phyloP scores from a whole-genome alignment of 2,329 filamentous ascomycete species.

The Trichoderma sp. region DNA sequence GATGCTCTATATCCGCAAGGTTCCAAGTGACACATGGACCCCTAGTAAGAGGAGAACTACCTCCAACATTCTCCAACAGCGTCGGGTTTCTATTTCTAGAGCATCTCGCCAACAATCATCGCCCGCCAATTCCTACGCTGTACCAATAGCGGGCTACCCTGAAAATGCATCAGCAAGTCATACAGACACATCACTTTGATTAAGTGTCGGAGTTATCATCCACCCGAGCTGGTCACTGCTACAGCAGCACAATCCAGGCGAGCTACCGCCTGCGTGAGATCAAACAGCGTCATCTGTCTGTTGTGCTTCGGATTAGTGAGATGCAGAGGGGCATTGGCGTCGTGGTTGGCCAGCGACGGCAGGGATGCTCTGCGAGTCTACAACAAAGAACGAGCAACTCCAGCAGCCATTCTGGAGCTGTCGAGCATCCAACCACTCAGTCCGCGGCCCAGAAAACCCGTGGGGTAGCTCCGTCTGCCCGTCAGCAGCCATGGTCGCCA shows the following conservation, averaged over 20 bases:
- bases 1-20: neutral
- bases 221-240: neutral
- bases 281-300: neutral
- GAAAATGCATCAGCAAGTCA: neutral
- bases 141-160: neutral
- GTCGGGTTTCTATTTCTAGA: neutral
- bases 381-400: neutral
- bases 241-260: neutral
- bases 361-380: neutral
- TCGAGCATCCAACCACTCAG: neutral
- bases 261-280: neutral
- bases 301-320: neutral
- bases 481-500: neutral
- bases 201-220: neutral
- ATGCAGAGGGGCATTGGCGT: neutral
- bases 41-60: neutral
- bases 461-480: neutral
- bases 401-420: neutral
- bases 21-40: neutral
- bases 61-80: neutral
- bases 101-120: neutral
- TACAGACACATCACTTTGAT: neutral
- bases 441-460: constrained; percentile 7
- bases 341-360: neutral
- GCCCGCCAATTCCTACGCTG: neutral